Evolutionary conservation across 2,329 filamentous ascomycete species (phyloP).

Genomic region (Colletotrichum cordylinicola): DNA sequence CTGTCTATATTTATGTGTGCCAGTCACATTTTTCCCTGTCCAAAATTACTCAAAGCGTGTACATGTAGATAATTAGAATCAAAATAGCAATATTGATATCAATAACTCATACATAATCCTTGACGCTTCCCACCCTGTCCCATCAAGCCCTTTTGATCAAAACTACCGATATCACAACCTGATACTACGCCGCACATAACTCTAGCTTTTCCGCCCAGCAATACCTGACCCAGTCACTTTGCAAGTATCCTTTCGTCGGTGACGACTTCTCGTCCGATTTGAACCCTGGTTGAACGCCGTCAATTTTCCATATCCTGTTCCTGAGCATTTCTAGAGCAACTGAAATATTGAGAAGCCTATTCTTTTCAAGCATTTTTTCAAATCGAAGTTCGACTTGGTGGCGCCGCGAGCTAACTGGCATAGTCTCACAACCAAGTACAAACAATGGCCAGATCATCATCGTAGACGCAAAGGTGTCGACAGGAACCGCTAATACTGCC

Average conservation of each 20-base stretch:
- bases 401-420: not conserved
- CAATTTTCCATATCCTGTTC: conserved; percentile 11
- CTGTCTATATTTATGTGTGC: conserved; percentile 4
- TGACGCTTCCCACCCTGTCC: not conserved
- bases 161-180: not conserved
- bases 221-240: not conserved
- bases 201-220: not conserved
- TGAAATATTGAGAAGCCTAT: not conserved
- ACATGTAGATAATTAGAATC: not conserved
- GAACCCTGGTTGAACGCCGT: not conserved
- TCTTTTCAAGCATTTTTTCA: conserved; percentile 6
- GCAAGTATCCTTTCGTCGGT: not conserved
- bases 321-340: not conserved
- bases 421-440: conserved; percentile 7
- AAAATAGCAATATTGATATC: not conserved
- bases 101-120: not conserved
- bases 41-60: not conserved
- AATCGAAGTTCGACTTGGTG: not conserved
- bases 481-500: not conserved
- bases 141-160: not conserved
- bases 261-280: rapidly evolving
- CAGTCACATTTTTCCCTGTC: not conserved
- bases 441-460: conserved; percentile 19
- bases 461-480: not conserved
- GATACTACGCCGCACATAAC: not conserved